Percentiles rank a stretch among this genome's conserved stretches.
These are phyloP conservation scores for Clathrus columnatus DNA, from an alignment of 768 basidiomycete species.

Conservation along the genomic window DNA sequence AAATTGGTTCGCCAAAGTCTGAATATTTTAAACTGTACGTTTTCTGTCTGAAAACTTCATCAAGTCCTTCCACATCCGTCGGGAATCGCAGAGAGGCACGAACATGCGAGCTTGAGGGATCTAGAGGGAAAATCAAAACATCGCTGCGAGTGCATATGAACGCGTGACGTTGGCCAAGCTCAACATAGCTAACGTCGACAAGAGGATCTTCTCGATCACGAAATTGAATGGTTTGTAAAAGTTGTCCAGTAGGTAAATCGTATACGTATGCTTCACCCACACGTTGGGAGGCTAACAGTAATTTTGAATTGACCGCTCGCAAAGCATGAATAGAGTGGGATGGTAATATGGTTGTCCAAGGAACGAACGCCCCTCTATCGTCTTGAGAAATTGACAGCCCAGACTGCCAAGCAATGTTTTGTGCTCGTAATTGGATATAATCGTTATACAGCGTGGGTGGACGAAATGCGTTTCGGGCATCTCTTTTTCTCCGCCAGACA, in stretches of 20 bases:
- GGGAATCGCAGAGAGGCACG: slow-evolving; percentile 34
- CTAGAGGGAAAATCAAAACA: slow-evolving; percentile 39
- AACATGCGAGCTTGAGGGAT: background rate
- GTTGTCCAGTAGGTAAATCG: slow-evolving; percentile 44
- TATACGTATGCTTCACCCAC: slow-evolving; percentile 42
- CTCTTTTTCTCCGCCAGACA: slow-evolving; percentile 45
- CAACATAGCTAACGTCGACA: slow-evolving; percentile 52
- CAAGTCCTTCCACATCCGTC: slow-evolving; percentile 26
- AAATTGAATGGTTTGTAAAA: slow-evolving; percentile 38
- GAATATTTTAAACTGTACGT: background rate
- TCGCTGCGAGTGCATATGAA: slow-evolving; percentile 46
- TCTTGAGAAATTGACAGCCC: background rate
- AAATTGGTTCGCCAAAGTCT: background rate
- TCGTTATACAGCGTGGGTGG: background rate
- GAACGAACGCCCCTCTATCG: slow-evolving; percentile 32
- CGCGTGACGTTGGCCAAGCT: slow-evolving; percentile 47
- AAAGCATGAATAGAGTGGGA: slow-evolving; percentile 44
- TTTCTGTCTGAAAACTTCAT: background rate
- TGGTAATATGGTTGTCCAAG: slow-evolving; percentile 49
- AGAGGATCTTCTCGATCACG: slow-evolving; percentile 15
- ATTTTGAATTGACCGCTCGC: slow-evolving; percentile 58
- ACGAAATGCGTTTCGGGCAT: background rate
- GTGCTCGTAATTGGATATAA: background rate
- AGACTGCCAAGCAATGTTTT: background rate
- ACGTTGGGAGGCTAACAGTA: slow-evolving; percentile 40